These are phyloP conservation scores for Malus orientalis DNA, from an alignment of 306 rosid species.

Conservation along the genomic window DNA sequence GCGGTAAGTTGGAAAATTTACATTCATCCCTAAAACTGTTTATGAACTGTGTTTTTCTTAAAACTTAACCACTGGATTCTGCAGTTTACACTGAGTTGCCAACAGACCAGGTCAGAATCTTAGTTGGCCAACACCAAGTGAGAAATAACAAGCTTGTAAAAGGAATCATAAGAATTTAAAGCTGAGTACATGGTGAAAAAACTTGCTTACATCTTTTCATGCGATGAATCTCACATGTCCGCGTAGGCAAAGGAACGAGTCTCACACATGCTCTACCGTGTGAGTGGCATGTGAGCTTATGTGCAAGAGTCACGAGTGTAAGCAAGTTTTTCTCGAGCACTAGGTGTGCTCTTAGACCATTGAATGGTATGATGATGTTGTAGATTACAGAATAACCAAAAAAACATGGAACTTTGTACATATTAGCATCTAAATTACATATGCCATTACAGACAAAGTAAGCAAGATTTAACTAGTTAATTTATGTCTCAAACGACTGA, in stretches of 20 bases:
- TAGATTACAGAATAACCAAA: not conserved
- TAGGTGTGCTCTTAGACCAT: not conserved
- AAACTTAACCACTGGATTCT: no score
- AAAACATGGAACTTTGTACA: not conserved
- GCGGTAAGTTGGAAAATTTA: no score
- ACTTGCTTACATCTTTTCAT: not conserved
- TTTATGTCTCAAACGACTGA: not conserved
- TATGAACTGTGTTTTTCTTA: not conserved
- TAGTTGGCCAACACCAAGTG: no score
- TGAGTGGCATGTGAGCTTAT: no score
- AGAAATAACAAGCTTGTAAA: no score
- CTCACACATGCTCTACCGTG: no score
- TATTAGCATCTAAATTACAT: not conserved
- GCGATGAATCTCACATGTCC: not conserved
- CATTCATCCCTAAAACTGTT: not conserved
- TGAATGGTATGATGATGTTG: not conserved
- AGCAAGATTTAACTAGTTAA: not conserved
- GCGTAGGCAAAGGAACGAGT: no score
- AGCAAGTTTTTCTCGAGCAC: not conserved
- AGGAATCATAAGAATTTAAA: no score
- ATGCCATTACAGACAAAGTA: not conserved
- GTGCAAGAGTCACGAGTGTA: not conserved
- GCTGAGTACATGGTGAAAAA: not conserved
- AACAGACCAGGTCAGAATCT: no score
- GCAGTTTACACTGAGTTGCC: no score